Base-by-base conservation (phyloP, 176 grass and related monocot species). In the Echinochloa phyllopogon region DNA sequence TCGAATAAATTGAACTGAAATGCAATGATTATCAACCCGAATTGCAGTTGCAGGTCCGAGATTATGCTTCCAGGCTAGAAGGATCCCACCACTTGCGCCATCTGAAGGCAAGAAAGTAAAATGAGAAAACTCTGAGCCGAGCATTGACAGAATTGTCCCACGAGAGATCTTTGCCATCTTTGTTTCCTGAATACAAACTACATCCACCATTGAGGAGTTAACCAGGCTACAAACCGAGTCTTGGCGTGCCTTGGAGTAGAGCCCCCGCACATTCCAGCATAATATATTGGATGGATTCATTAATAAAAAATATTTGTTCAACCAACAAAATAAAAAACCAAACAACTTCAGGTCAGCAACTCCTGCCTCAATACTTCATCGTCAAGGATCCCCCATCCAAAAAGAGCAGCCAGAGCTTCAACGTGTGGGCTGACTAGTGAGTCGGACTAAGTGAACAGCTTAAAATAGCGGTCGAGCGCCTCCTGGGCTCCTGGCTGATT, bases 11-110 rank as follows among this genome's bases (percentile, higher is more conserved):
- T 72, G 44, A 0, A 72, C 10, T 0, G 43, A 48, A 0, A 50
- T 24, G 15, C 43, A 12, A 4, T 6, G 3, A 2, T 0, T 16
- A 2, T 72, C 44, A 1, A 50, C n/a, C n/a, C n/a, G 20, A 3
- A 2, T 4, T 5, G 1, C 1, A 1, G 0, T 4, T 0, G 14
- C 10, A 4, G 0, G 7, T 1, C 44, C n/a, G 6, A 48, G 0
- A 6, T 16, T 2, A 0, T 25, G 6, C 0, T 4, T 0, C 69
- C 69, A 72, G 0, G 69, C n/a, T 1, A 72, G 11, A 0, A 72
- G 11, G 5, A 72, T 72, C 0, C 69, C 69, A 15, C 69, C 43
- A 8, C 69, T 72, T 6, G 44, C 44, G 0, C 69, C 69, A 0
- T 7, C 12, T 0, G 69, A 45, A 3, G 69, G 44, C 0, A 24